Evolutionary conservation across 1,284 basidiomycete genomes (phyloP).

Genomic region (Puccinia sorghi): DNA sequence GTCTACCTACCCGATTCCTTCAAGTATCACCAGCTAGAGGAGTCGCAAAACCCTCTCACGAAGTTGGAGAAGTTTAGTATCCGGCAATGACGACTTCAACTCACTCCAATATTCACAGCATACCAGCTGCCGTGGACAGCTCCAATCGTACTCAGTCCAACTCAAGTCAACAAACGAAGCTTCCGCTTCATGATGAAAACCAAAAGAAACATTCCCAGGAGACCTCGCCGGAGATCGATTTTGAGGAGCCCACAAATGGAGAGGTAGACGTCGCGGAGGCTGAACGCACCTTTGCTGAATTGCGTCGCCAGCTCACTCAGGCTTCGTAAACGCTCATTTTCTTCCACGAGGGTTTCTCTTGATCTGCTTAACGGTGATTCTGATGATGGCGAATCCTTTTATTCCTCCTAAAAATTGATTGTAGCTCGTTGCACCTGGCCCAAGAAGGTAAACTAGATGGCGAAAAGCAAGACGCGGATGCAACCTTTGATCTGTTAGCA

Average conservation of each 20-base stretch:
- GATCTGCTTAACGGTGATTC: not conserved
- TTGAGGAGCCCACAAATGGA: not conserved
- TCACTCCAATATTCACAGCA: not conserved
- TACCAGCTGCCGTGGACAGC: not conserved
- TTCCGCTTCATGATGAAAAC: not conserved
- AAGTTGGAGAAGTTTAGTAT: too few species aligned
- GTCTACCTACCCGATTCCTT: too few species aligned
- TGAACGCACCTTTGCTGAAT: slow-evolving; percentile 26
- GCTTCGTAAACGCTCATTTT: slow-evolving; percentile 6
- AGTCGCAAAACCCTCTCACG: too few species aligned
- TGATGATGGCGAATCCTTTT: not conserved
- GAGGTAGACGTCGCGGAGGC: slow-evolving; percentile 26
- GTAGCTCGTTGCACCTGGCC: not conserved
- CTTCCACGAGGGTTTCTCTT: not conserved
- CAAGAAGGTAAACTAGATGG: slow-evolving; percentile 15
- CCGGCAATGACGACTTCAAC: not conserved
- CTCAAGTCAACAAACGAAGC: not conserved
- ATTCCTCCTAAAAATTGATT: not conserved
- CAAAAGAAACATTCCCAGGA: not conserved
- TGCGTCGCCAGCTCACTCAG: slow-evolving; percentile 34
- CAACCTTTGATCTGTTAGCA: slow-evolving; percentile 14
- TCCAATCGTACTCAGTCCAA: not conserved
- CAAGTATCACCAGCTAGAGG: too few species aligned
- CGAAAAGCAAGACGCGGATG: slow-evolving; percentile 26
- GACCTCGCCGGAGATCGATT: not conserved